Base-by-base conservation (phyloP, 2,329 filamentous ascomycete genomes). In the Penicillium janthinellum region DNA sequence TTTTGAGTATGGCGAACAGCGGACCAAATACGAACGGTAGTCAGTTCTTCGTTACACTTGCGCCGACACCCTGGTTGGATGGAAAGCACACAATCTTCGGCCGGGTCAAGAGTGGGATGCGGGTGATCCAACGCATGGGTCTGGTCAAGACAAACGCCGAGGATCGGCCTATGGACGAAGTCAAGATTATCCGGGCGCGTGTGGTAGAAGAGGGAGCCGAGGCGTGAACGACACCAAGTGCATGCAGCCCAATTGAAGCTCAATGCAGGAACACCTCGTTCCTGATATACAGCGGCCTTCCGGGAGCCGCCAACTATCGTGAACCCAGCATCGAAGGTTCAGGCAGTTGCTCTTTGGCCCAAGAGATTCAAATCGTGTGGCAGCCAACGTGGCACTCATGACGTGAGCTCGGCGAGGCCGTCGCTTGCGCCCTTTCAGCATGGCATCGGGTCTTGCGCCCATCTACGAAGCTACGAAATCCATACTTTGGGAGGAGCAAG, bases 1-100 rank as follows among this genome's bases (percentile, higher is more conserved):
- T 98, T n/a, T 80, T 99, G 69, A 92, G 88, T 78, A 99, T 99
- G 95, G 95, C 95, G 60, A 99, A 99, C 78, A 88, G 88, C 15
- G 95, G 95, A 0, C 91, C 91, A 8, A 87, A 98, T 76, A 96
- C 94, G 38, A 98, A 98, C 76, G 94, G 94, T 22, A 91, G 87
- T 59, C 95, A 98, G 78, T 99, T 98, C 78, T 98, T 98, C 75
- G 88, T 99, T 67, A 98, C 95, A 0, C 83, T 98, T 37, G 94
- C 92, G 7, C 94, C 94, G 4, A 94, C 95, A 15, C 95, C 95
- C 0, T 98, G 94, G 94, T 79, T 99, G 60, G 95, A 99, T 77
- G 92, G 93, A 22, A 97, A 96, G 77, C 94, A 99, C 76, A 96
- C 93, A 11, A 96, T 99, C 67, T 99, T 99, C 73, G 95, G 95